A percentile compares a stretch with the other conserved stretches of the same genome.
Conservation (phyloP, 768 basidiomycete species). For the Tubosaeta brunneosetosa region DNA sequence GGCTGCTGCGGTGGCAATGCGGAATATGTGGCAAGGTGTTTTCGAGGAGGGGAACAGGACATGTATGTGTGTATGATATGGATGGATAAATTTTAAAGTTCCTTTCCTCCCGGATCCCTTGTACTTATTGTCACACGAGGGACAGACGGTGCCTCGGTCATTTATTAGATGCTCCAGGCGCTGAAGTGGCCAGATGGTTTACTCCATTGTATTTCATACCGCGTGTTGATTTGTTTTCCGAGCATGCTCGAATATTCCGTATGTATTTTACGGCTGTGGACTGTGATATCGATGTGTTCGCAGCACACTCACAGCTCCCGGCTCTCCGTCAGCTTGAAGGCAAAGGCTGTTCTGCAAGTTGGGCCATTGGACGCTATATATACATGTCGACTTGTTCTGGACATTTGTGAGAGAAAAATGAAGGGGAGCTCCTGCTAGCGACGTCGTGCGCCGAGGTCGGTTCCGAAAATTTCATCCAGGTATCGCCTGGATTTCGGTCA, state of each 20-base stretch:
- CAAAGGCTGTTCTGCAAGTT: neutral
- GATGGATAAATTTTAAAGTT: neutral
- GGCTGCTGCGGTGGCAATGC: slow-evolving; percentile 16
- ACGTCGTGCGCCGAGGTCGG: neutral
- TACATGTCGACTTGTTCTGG: no score
- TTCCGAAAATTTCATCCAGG: neutral
- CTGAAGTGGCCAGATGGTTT: neutral
- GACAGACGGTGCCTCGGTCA: neutral
- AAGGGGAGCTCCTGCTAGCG: no score
- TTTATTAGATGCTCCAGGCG: neutral
- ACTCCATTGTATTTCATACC: neutral
- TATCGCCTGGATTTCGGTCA: neutral
- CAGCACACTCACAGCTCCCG: neutral
- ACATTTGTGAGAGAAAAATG: no score
- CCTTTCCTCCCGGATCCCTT: neutral
- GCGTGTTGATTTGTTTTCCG: neutral
- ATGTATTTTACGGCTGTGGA: neutral
- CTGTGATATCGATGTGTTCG: neutral
- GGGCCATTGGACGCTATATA: neutral
- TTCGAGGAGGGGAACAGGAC: slow-evolving; percentile 16
- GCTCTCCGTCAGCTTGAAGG: neutral
- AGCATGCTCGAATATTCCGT: neutral
- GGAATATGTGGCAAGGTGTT: slow-evolving; percentile 10
- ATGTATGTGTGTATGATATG: slow-evolving; percentile 3
- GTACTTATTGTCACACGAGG: neutral